A percentile compares a stretch with the other conserved stretches of the same genome.
phyloP scores from a whole-genome alignment of 805 yeast species.

The Yarrowia yakushimensis region DNA sequence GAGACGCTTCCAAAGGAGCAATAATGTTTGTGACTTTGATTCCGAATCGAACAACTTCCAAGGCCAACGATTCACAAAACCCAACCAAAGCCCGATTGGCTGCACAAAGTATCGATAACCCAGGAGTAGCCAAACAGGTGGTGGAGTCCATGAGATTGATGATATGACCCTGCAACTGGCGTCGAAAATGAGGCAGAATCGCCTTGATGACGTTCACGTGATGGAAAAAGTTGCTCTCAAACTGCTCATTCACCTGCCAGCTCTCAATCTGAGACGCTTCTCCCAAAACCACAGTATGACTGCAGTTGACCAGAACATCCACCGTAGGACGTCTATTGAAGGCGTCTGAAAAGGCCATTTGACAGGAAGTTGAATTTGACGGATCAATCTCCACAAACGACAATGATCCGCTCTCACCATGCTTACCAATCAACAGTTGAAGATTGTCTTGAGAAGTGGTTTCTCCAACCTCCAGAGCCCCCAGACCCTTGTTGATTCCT shows the following conservation, averaged over 20 bases:
- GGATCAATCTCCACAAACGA: constrained; percentile 13
- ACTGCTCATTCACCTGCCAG: constrained; percentile 23
- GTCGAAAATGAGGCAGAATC: constrained; percentile 8
- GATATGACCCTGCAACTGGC: constrained; percentile 17
- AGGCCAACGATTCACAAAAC: background rate
- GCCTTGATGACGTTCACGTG: constrained; percentile 20
- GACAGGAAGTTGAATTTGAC: constrained; percentile 2
- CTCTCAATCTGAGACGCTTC: background rate
- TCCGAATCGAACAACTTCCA: constrained; percentile 13
- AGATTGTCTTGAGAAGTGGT: constrained; percentile 1
- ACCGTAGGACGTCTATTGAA: background rate
- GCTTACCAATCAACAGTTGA: background rate
- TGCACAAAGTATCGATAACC: background rate
- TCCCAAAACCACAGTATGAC: background rate
- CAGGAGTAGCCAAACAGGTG: background rate
- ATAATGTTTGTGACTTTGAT: constrained; percentile 11
- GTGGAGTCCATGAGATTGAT: constrained; percentile 15
- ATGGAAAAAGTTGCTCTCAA: constrained; percentile 11
- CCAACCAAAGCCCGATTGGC: constrained; percentile 17
- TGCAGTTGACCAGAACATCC: constrained; percentile 10
- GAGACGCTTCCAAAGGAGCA: constrained; percentile 15
- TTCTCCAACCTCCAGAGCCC: constrained; percentile 3
- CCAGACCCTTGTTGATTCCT: background rate
- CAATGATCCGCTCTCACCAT: background rate
- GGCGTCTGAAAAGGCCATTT: constrained; percentile 18